Evolutionary conservation across 129 eudicot species (phyloP), one percentile per base, ranked within the genome.

Genomic region (Lactuca sativa): DNA sequence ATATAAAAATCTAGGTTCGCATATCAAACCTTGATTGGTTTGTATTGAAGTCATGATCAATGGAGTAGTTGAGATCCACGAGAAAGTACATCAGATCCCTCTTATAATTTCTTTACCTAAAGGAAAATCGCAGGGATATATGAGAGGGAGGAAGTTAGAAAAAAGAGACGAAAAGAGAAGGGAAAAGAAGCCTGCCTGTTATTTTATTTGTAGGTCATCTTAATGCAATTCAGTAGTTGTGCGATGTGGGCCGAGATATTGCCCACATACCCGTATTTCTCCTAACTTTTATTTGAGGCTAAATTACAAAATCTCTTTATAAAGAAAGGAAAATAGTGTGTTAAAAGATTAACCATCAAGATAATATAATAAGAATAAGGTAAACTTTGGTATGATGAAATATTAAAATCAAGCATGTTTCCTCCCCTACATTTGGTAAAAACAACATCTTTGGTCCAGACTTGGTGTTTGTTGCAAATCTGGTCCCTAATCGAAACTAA

Each of bases 41-140:
- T 57, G 79, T 57, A 55, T 9, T 15, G 82, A 72, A 52, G 73
- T 72, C 78, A 78, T 78, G 78, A 78, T 78, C 59, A 64, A 64
- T 32, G 56, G 64, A 66, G 77, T 72, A 70, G 72, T 71, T 70
- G 51, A 64, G 82, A 78, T 78, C 78, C 57, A 72, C 82, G 15
- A 65, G 78, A 72, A 72, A 51, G 82, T 78, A 78, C 82, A 78
- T 78, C 78, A 78, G 82, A 78, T 78, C 82, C 59, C 70, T 74
- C 70, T 66, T 37, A 17, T 15, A 54, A 64, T 18, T 43, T 63
- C 17, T 76, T 51, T 11, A 76, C 75, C 75, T 76, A 52, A 25
- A 74, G 33, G 64, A 56, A 55, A 64, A 73, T 41, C 71, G 43
- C 74, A 70, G 66, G 56, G 56, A 56, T 11, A 56, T 57, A 53